A percentile compares a stretch with the other conserved stretches of the same genome.
These are phyloP conservation scores for Chrysanthemum lavandulifolium DNA, from an alignment of 129 eudicot genomes.

Conservation along the genomic window DNA sequence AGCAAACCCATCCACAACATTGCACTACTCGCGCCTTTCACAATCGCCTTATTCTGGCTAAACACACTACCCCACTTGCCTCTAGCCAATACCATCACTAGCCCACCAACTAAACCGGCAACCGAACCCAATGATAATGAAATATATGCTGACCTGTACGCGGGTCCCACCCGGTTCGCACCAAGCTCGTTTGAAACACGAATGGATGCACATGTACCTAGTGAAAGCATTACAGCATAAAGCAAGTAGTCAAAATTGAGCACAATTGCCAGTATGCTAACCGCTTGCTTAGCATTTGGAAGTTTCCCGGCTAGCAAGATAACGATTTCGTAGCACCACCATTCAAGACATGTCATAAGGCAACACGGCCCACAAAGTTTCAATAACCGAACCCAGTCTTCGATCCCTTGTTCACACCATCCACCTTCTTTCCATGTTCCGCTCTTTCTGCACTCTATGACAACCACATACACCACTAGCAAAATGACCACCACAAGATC, in stretches of 20 bases:
- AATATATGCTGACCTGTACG: conserved; percentile 52
- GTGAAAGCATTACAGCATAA: conserved; percentile 75
- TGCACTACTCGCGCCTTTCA: conserved; percentile 52
- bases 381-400: conserved; percentile 58
- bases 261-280: conserved; percentile 71
- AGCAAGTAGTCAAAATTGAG: conserved; percentile 85
- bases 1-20: conserved; percentile 67
- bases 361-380: conserved; percentile 79
- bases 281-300: conserved; percentile 63
- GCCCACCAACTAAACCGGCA: conserved; percentile 57
- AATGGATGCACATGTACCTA: conserved; percentile 72
- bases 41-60: conserved; percentile 55
- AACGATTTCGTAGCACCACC: conserved; percentile 92
- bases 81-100: conserved; percentile 49
- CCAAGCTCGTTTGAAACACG: conserved; percentile 90
- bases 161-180: conserved; percentile 45
- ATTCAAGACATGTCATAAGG: conserved; percentile 80
- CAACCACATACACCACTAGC: conserved; percentile 46
- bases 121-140: conserved; percentile 39
- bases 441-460: conserved; percentile 41
- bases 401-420: conserved; percentile 59
- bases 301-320: conserved; percentile 73
- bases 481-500: conserved; percentile 55
- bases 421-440: conserved; percentile 79
- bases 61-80: conserved; percentile 70